phyloP scores from a whole-genome alignment of 2,329 filamentous ascomycete genomes.

The Tothia fuscella region DNA sequence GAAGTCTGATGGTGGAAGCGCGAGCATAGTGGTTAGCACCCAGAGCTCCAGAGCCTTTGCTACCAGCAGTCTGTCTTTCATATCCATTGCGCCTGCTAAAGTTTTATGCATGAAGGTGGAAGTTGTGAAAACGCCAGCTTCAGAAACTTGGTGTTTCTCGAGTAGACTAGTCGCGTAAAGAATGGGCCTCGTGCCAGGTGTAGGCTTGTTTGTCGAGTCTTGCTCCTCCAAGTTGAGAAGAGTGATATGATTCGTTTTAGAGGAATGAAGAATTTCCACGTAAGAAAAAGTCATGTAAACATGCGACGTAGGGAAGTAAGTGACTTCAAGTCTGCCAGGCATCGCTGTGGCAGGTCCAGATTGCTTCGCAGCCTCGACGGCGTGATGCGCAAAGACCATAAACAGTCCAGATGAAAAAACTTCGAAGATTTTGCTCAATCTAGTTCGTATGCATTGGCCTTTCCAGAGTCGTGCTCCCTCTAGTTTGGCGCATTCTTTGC shows the following conservation, averaged over 20 bases:
- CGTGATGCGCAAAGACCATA: conserved; percentile 39
- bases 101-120: conserved; percentile 38
- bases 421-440: conserved; percentile 45
- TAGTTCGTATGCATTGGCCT: conserved; percentile 45
- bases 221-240: conserved; percentile 6
- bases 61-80: conserved; percentile 4
- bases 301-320: conserved; percentile 35
- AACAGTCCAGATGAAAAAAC: conserved; percentile 46
- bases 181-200: background rate
- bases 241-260: too few species aligned
- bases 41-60: conserved; percentile 19
- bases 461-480: conserved; percentile 51
- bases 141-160: conserved; percentile 33
- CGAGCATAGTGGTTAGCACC: conserved; percentile 19
- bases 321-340: conserved; percentile 42
- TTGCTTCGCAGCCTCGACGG: conserved; percentile 36
- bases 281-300: conserved; percentile 36
- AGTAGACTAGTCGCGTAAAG: background rate
- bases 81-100: conserved; percentile 22
- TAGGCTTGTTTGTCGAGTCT: background rate
- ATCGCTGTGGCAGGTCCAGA: conserved; percentile 37
- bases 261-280: conserved; percentile 22
- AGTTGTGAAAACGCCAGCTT: conserved; percentile 29
- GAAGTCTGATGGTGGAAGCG: conserved; percentile 16
- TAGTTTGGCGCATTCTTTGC: conserved; percentile 46